Evolutionary conservation across 1,139 yeast genomes (phyloP), one percentile per base, ranked within the genome.

Genomic region (Yamadazyma kanchanaburiensis): DNA sequence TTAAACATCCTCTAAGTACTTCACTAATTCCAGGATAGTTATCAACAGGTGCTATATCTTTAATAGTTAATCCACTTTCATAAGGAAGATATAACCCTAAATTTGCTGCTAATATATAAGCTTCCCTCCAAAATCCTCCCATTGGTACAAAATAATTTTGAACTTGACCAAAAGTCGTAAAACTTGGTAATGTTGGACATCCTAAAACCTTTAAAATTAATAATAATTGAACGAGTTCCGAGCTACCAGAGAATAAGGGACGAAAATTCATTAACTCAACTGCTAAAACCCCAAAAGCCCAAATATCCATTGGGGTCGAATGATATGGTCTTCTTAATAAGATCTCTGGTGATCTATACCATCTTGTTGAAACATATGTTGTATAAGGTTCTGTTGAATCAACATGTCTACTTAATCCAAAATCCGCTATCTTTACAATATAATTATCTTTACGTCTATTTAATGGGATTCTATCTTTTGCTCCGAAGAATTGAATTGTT

Each of bases 321-420:
- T 91, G 87, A 44, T 58, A 59, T 6, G 70, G 70, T 40, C 75
- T 74, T 39, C 91, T 70, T 34, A 91, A 64, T 25, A 91, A 64
- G 25, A 91, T 82, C 55, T 91, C 98, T 0, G 98, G 98, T 0
- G 96, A 80, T 38, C 98, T 68, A 53, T 91, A 91, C 97, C 97
- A 91, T 46, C 98, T 72, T 0, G 97, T 91, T 0, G 96, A 84
- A 6, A 91, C 94, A 48, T 91, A 91, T 1, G 84, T 76, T 0
- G 94, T 81, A 49, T 74, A 85, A 0, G 78, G 75, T 31, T 68
- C 70, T 18, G 51, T 50, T 46, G 76, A 74, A 26, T 65, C 60
- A 11, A 74, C 60, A 40, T 74, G 77, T 40, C 96, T 74, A 10
- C 96, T 85, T 31, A 89, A 69, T 0, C 98, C 97, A 55, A 85